A percentile compares a stretch with the other conserved stretches of the same genome.
Evolutionary conservation across 306 rosid genomes (phyloP).

Genomic region (Sesbania bispinosa): DNA sequence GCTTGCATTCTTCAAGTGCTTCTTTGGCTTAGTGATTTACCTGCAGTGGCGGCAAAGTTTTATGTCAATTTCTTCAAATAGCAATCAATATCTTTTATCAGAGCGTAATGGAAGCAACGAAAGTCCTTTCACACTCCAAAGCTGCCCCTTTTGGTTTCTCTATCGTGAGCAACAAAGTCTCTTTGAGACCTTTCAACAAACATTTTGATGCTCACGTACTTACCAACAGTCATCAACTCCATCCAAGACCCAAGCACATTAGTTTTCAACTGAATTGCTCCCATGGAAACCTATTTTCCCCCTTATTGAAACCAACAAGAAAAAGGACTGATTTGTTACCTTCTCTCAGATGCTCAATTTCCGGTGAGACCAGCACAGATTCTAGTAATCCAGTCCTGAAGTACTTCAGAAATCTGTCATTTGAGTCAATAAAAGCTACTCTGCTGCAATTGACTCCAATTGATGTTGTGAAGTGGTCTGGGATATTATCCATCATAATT

Average conservation of each 20-base stretch:
- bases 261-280: constrained; percentile 27
- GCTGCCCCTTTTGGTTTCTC: constrained; percentile 38
- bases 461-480: constrained; percentile 70
- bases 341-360: constrained; percentile 45
- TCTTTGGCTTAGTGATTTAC: neutral
- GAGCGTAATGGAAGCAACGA: constrained; percentile 56
- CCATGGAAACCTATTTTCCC: constrained; percentile 16
- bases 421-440: constrained; percentile 52
- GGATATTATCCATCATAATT: constrained; percentile 46
- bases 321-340: constrained; percentile 31
- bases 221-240: constrained; percentile 20
- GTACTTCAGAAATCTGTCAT: constrained; percentile 40
- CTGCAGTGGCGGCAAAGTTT: neutral
- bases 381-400: constrained; percentile 46
- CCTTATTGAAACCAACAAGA: constrained; percentile 21
- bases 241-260: constrained; percentile 27
- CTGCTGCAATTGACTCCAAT: constrained; percentile 65
- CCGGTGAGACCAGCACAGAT: constrained; percentile 45
- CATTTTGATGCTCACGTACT: constrained; percentile 27
- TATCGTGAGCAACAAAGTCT: constrained; percentile 33
- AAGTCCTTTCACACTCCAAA: constrained; percentile 47
- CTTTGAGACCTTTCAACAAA: constrained; percentile 58
- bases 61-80: neutral
- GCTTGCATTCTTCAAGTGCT: neutral
- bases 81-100: neutral